phyloP scores from a whole-genome alignment of 192 early-diverging fungal species.

The Entomortierella chlamydospora region DNA sequence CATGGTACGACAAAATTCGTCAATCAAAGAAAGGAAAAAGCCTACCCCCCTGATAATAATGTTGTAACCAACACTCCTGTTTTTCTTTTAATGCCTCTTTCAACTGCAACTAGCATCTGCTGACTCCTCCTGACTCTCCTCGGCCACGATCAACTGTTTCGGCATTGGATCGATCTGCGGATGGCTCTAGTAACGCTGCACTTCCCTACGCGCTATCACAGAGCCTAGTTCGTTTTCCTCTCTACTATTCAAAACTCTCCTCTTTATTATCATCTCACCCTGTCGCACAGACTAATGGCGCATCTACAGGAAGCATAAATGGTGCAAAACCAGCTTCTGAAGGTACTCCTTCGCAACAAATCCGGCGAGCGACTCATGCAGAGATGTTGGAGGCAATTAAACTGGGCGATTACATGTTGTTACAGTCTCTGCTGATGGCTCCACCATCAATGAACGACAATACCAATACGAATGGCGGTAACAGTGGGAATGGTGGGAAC shows the following conservation, averaged over 20 bases:
- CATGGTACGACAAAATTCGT: slow-evolving; percentile 37
- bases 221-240: slow-evolving; percentile 55
- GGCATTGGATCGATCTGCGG: slow-evolving; percentile 30
- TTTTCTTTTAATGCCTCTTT: background rate
- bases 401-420: slow-evolving; percentile 63
- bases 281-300: slow-evolving; percentile 22
- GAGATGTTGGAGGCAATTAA: slow-evolving; percentile 69
- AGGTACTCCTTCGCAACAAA: slow-evolving; percentile 20
- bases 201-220: slow-evolving; percentile 37
- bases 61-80: too few species aligned
- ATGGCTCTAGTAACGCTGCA: slow-evolving; percentile 40
- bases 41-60: background rate
- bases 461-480: background rate
- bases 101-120: slow-evolving; percentile 17
- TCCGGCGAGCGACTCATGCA: slow-evolving; percentile 57
- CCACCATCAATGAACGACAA: slow-evolving; percentile 42
- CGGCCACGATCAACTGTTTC: slow-evolving; percentile 22
- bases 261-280: slow-evolving; percentile 57
- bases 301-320: too few species aligned
- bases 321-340: background rate
- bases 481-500: slow-evolving; percentile 3
- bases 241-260: slow-evolving; percentile 60
- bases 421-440: slow-evolving; percentile 61
- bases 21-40: background rate
- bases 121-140: slow-evolving; percentile 46